Evolutionary conservation across 345 rosid species (phyloP).

Genomic region (Citrus sinensis): DNA sequence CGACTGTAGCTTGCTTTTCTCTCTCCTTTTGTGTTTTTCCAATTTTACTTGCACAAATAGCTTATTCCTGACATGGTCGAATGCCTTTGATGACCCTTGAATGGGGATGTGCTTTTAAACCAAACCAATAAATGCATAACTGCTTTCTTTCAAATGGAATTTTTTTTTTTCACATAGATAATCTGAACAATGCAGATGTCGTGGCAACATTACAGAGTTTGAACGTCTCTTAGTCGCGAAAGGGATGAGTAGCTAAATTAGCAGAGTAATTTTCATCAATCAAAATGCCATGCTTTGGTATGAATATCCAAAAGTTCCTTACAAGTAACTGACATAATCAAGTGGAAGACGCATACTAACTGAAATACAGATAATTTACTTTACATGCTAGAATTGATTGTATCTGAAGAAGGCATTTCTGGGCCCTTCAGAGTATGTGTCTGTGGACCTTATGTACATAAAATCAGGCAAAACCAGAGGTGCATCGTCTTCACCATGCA

Average conservation of each 20-base stretch:
- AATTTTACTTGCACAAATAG: too few species aligned
- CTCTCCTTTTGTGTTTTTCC: neutral
- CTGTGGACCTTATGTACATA: conserved; percentile 27
- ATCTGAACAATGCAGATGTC: neutral
- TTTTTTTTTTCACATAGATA: neutral
- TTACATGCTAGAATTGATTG: conserved; percentile 11
- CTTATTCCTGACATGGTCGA: neutral
- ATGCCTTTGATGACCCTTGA: neutral
- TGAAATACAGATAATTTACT: neutral
- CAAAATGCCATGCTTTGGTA: neutral
- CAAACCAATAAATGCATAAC: neutral
- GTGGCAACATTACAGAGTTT: neutral
- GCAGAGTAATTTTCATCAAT: neutral
- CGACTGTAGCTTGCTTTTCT: conserved; percentile 42
- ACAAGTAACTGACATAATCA: conserved; percentile 1
- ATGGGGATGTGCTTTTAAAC: neutral
- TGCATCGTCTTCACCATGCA: conserved; percentile 7
- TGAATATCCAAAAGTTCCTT: neutral
- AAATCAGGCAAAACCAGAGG: conserved; percentile 17
- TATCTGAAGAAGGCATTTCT: conserved; percentile 6
- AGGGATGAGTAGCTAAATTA: neutral
- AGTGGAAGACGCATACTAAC: neutral
- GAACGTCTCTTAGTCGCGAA: neutral
- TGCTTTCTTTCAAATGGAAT: neutral
- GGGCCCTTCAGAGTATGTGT: conserved; percentile 7